Evolutionary conservation across 768 basidiomycete genomes (phyloP).

Genomic region (Punctularia strigosozonata): DNA sequence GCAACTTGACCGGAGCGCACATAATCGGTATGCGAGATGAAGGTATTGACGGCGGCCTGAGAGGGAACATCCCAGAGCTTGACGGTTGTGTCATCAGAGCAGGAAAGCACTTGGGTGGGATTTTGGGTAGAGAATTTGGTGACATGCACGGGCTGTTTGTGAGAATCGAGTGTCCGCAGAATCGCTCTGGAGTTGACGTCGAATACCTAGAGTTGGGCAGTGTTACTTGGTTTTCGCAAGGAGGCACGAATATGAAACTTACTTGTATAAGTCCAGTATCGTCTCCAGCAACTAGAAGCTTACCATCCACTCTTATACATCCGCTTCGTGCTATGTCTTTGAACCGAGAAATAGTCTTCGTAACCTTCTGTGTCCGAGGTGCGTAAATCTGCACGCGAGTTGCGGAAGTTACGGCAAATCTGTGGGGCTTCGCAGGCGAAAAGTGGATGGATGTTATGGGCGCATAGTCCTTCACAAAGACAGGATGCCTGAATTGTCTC

Average conservation of each 20-base stretch:
- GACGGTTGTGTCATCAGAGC: conserved; percentile 92
- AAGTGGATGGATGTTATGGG: conserved; percentile 94
- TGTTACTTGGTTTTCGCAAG: background rate
- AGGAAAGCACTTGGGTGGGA: conserved; percentile 81
- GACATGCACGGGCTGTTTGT: conserved; percentile 95
- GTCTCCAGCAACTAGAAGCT: conserved; percentile 89
- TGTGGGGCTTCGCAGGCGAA: conserved; percentile 74
- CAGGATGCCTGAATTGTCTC: conserved; percentile 80
- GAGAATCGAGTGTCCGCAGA: conserved; percentile 81
- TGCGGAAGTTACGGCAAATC: conserved; percentile 92
- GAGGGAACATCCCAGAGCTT: conserved; percentile 94
- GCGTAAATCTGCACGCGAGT: conserved; percentile 93
- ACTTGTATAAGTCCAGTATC: conserved; percentile 85
- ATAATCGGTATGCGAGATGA: conserved; percentile 86
- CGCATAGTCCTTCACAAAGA: conserved; percentile 95
- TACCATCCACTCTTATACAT: conserved; percentile 84
- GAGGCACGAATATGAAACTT: conserved; percentile 5
- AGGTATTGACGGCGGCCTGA: conserved; percentile 65
- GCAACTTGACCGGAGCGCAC: conserved; percentile 89
- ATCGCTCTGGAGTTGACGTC: conserved; percentile 88
- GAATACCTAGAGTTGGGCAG: conserved; percentile 47
- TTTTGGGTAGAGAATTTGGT: conserved; percentile 79
- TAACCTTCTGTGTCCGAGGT: conserved; percentile 90
- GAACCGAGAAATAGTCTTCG: conserved; percentile 93
- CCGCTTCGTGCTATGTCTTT: conserved; percentile 92